Evolutionary conservation across 73 alveolate genomes (phyloP), one percentile per base, ranked within the genome.

Genomic region (Strombidium stylifer): DNA sequence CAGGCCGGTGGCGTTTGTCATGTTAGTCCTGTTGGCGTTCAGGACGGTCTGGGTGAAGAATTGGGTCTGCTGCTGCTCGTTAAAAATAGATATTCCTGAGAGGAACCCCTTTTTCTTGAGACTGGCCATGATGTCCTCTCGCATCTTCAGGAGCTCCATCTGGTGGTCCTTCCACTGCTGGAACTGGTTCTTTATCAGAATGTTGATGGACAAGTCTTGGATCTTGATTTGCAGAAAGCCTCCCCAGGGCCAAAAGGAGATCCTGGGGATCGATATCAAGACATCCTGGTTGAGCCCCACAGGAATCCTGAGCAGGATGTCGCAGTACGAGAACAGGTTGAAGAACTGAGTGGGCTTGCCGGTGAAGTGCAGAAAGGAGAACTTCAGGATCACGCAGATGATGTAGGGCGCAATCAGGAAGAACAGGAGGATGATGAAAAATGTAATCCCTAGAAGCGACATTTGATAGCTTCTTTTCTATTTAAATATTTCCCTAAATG

Each of bases 61-160:
- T 4, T 32, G 42, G n/a, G 10, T 32, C 10, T 32, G 42, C 42
- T 10, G 42, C 42, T 32, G 4, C n/a, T 3, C 21, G 5, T 40
- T n/a, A n/a, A n/a, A n/a, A n/a, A n/a, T n/a, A n/a, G 3, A 46
- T 14, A 1, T 49, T 19, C 26, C 32, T 7, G 1, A 6, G 42
- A 64, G 40, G 2, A 15, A 30, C 15, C 87, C 87, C 25, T 74
- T 74, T 35, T 67, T 74, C 16, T 45, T 66, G 14, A 74, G 51
- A 3, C 37, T 14, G 16, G 67, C 46, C 54, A 53, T 74, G 26
- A 74, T 27, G 31, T 74, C 87, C 46, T 74, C 75, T 25, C 60
- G 80, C 79, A 74, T 48, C 59, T 74, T 20, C 12, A 74, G 62
- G 34, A 74, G 46, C 60, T 74, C 69, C 21, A 74, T 52, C 40